A percentile compares a stretch with the other conserved stretches of the same genome.
Evolutionary conservation across 805 yeast species (phyloP).

Genomic region (Lipomyces kockii): DNA sequence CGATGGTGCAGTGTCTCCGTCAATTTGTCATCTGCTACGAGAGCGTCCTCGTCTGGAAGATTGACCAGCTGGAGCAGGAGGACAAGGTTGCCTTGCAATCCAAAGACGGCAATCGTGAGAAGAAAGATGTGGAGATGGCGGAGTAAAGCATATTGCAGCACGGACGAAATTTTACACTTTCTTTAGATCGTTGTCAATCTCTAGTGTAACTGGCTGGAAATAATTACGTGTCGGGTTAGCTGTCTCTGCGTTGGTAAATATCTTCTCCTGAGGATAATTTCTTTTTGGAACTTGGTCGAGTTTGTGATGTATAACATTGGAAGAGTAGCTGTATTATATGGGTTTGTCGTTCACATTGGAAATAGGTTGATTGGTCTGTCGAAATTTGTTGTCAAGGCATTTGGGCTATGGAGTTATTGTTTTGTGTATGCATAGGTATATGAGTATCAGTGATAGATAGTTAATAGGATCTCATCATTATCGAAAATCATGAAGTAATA

Average conservation of each 20-base stretch:
- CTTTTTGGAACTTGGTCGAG: background rate
- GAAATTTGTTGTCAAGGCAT: background rate
- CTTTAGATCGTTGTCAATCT: background rate
- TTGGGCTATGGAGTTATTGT: background rate
- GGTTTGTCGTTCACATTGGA: background rate
- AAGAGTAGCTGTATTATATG: background rate
- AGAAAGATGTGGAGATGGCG: conserved; percentile 1
- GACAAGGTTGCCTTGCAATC: background rate
- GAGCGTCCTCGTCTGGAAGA: conserved; percentile 44
- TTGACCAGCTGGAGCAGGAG: conserved; percentile 14
- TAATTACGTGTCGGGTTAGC: background rate
- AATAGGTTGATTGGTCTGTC: background rate
- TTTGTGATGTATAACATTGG: background rate
- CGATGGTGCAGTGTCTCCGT: conserved; percentile 82
- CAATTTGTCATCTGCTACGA: conserved; percentile 80
- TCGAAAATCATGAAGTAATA: too few species aligned
- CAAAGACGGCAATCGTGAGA: conserved; percentile 5
- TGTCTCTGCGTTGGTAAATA: too few species aligned
- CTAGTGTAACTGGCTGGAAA: background rate
- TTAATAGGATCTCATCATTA: background rate
- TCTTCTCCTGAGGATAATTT: too few species aligned
- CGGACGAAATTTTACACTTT: background rate
- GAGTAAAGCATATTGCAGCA: background rate
- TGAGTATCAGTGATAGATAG: background rate
- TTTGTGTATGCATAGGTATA: background rate